These are phyloP conservation scores for Lepiota venenata DNA, from an alignment of 768 basidiomycete species.

Conservation along the genomic window DNA sequence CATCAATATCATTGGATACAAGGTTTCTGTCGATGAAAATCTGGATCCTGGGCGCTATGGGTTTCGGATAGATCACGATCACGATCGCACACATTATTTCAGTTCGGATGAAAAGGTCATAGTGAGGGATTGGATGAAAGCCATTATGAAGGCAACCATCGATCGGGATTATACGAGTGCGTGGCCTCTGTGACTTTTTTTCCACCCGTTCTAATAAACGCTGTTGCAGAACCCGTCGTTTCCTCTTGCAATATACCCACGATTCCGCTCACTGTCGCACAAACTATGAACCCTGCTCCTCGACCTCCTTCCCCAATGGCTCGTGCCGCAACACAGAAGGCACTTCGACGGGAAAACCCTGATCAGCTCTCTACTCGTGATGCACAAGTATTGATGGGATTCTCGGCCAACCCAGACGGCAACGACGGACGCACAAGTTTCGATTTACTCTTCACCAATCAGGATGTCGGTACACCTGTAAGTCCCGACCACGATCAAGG, in stretches of 20 bases:
- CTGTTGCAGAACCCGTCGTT: slow-evolving; percentile 74
- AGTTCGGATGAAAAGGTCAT: slow-evolving; percentile 83
- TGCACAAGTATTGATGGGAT: slow-evolving; percentile 71
- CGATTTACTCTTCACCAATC: slow-evolving; percentile 55
- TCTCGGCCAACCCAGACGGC: slow-evolving; percentile 30
- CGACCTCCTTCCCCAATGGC: slow-evolving; percentile 91
- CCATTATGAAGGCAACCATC: slow-evolving; percentile 98
- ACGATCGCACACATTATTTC: slow-evolving; percentile 86
- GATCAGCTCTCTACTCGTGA: slow-evolving; percentile 79
- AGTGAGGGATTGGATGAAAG: slow-evolving; percentile 99
- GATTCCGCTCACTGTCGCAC: slow-evolving; percentile 90
- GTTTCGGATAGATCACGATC: slow-evolving; percentile 89
- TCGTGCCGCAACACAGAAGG: slow-evolving; percentile 84
- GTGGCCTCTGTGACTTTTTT: slow-evolving; percentile 22
- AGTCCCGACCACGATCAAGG: slow-evolving; percentile 16
- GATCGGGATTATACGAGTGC: slow-evolving; percentile 87
- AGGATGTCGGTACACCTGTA: slow-evolving; percentile 22
- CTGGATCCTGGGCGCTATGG: slow-evolving; percentile 91
- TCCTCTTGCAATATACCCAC: slow-evolving; percentile 97
- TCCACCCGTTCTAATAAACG: slow-evolving; percentile 14
- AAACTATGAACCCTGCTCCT: slow-evolving; percentile 95
- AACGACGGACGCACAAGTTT: slow-evolving; percentile 47
- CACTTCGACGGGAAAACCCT: slow-evolving; percentile 80
- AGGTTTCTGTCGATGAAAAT: slow-evolving; percentile 90
- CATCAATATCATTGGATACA: slow-evolving; percentile 88